Percentiles rank a stretch among this genome's conserved stretches.
Conservation (phyloP, 768 basidiomycete species). For the Lentinula edodes region DNA sequence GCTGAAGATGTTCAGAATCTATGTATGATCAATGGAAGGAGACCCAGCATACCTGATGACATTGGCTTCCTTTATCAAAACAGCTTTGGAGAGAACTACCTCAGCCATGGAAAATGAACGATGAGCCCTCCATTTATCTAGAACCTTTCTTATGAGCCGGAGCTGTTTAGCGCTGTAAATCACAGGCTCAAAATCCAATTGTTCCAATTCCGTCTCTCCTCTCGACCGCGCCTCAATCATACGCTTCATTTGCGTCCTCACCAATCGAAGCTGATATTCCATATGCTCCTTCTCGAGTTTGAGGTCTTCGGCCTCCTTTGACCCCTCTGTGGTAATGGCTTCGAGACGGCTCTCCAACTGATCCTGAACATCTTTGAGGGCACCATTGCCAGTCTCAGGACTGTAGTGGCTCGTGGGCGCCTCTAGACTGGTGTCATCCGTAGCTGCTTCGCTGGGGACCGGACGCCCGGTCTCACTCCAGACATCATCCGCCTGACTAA, state of each 20-base stretch:
- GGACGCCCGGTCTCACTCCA: conserved; percentile 90
- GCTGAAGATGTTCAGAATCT: conserved; percentile 33
- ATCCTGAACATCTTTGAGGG: conserved; percentile 65
- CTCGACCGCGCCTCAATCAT: conserved; percentile 70
- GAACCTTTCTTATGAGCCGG: conserved; percentile 72
- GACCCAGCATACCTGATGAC: conserved; percentile 63
- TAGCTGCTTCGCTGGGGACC: conserved; percentile 68
- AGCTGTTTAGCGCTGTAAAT: conserved; percentile 82
- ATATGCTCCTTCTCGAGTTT: conserved; percentile 91
- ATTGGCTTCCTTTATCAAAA: conserved; percentile 90
- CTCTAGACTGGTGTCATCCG: conserved; percentile 86
- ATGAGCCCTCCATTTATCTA: conserved; percentile 83
- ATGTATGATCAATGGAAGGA: background rate
- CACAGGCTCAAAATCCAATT: conserved; percentile 67
- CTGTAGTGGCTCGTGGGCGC: conserved; percentile 52
- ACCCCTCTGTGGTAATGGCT: conserved; percentile 39
- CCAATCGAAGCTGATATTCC: conserved; percentile 79
- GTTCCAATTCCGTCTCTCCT: conserved; percentile 66
- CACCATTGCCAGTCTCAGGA: conserved; percentile 54
- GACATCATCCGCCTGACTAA: conserved; percentile 79
- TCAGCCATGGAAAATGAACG: conserved; percentile 92
- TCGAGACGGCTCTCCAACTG: conserved; percentile 72
- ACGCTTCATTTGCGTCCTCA: conserved; percentile 78
- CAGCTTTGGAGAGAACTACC: conserved; percentile 75
- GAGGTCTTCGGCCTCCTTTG: conserved; percentile 75